Evolutionary conservation across 768 basidiomycete species (phyloP).

Genomic region (Hydnomerulius pinastri): DNA sequence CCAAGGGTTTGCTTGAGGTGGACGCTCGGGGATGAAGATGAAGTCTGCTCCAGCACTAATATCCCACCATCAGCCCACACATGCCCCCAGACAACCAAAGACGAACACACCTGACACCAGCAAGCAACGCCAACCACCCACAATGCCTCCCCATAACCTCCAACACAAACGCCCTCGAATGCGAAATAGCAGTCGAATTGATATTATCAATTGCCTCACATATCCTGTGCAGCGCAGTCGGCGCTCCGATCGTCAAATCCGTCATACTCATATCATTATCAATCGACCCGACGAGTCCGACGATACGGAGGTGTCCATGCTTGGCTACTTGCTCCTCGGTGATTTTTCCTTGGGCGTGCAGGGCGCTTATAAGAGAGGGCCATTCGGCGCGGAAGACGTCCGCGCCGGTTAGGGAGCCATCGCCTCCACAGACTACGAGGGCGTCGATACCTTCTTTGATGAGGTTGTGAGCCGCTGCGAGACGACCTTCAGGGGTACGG

Average conservation of each 20-base stretch:
- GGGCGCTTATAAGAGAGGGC: slow-evolving; percentile 76
- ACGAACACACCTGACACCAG: slow-evolving; percentile 78
- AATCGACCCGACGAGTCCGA: slow-evolving; percentile 98
- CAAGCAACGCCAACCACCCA: slow-evolving; percentile 96
- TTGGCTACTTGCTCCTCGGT: slow-evolving; percentile 66
- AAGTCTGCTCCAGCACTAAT: slow-evolving; percentile 89
- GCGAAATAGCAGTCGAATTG: slow-evolving; percentile 93
- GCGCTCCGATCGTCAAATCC: slow-evolving; percentile 94
- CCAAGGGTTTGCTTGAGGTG: slow-evolving; percentile 80
- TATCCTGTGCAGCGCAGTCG: slow-evolving; percentile 93
- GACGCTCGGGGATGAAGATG: slow-evolving; percentile 95
- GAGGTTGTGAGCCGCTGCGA: slow-evolving; percentile 87
- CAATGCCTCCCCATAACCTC: slow-evolving; percentile 99
- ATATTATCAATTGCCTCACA: slow-evolving; percentile 99
- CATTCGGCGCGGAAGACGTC: slow-evolving; percentile 94
- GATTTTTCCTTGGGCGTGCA: slow-evolving; percentile 75
- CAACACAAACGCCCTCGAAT: slow-evolving; percentile 96
- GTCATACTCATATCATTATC: slow-evolving; percentile 99
- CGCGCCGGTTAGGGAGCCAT: slow-evolving; percentile 95
- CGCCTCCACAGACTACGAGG: slow-evolving; percentile 95
- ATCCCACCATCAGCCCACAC: slow-evolving; percentile 10
- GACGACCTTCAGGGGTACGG: slow-evolving; percentile 84
- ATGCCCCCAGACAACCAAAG: neutral
- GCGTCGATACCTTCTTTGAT: slow-evolving; percentile 98
- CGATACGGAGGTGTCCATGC: slow-evolving; percentile 88